A percentile compares a stretch with the other conserved stretches of the same genome.
Evolutionary conservation across 805 yeast species (phyloP).

Genomic region (Metschnikowia colocasiae): DNA sequence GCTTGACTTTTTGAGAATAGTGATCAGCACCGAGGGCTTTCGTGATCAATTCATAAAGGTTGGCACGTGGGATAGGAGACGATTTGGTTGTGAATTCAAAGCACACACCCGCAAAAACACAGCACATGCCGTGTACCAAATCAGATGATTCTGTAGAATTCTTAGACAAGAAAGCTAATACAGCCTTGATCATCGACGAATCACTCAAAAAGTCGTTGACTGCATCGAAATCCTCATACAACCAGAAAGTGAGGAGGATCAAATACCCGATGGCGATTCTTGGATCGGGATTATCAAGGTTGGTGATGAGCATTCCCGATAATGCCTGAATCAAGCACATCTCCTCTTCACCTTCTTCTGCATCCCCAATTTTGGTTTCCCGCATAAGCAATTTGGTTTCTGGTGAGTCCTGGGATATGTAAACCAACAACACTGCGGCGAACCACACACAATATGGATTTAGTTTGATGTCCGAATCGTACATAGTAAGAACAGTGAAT

Average conservation of each 20-base stretch:
- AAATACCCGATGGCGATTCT: conserved; percentile 75
- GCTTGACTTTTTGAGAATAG: conserved; percentile 66
- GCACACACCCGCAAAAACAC: conserved; percentile 66
- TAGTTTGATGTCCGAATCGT: conserved; percentile 56
- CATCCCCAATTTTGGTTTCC: conserved; percentile 54
- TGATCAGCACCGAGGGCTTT: conserved; percentile 79
- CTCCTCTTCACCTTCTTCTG: conserved; percentile 62
- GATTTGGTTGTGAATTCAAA: conserved; percentile 68
- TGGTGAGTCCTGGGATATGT: conserved; percentile 53
- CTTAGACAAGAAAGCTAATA: conserved; percentile 58
- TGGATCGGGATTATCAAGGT: conserved; percentile 60
- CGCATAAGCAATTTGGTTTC: conserved; percentile 48
- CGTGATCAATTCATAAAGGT: conserved; percentile 57
- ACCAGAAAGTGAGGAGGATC: conserved; percentile 69
- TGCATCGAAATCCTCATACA: conserved; percentile 72
- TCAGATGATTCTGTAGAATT: conserved; percentile 47
- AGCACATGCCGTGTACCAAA: conserved; percentile 68
- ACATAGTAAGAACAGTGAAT: conserved; percentile 67
- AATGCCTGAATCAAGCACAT: conserved; percentile 70
- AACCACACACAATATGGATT: conserved; percentile 92
- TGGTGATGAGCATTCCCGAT: conserved; percentile 66
- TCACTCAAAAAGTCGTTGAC: conserved; percentile 74
- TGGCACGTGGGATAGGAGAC: conserved; percentile 62
- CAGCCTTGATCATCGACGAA: conserved; percentile 58
- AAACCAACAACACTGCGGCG: conserved; percentile 61